These are phyloP conservation scores for Colletotrichum eleusines DNA, from an alignment of 2,329 filamentous ascomycete species.

Conservation along the genomic window DNA sequence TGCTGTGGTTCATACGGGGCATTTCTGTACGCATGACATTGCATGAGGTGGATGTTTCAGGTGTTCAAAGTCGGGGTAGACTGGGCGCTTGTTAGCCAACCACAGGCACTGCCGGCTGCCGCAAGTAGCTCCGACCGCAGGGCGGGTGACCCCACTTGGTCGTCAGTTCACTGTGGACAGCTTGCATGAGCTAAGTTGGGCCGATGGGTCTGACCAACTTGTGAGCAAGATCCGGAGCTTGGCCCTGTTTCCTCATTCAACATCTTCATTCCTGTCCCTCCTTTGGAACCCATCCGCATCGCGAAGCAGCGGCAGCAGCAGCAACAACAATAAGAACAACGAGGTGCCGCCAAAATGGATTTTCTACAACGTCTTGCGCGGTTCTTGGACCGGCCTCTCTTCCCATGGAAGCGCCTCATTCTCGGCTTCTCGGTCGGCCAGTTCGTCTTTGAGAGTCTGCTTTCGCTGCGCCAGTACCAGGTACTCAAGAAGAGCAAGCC, in stretches of 20 bases:
- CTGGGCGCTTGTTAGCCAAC: constrained; percentile 22
- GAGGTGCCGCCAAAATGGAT: constrained; percentile 34
- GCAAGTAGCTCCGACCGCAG: constrained; percentile 29
- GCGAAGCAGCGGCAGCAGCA: constrained; percentile 20
- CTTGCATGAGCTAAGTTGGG: constrained; percentile 31
- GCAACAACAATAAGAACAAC: too few relatives aligned
- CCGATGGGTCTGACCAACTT: constrained; percentile 7
- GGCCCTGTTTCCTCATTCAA: constrained; percentile 23
- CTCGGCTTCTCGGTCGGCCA: constrained; percentile 94
- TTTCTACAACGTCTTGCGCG: constrained; percentile 75
- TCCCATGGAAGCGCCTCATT: constrained; percentile 98
- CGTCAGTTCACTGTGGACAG: constrained; percentile 38
- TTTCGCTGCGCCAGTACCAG: constrained; percentile 90
- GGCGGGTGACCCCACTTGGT: constrained; percentile 28
- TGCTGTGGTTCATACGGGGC: not conserved
- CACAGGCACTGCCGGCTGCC: constrained; percentile 24
- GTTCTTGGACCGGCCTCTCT: constrained; percentile 89
- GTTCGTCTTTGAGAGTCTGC: constrained; percentile 89
- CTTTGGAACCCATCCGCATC: constrained; percentile 25
- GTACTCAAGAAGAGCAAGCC: constrained; percentile 83
- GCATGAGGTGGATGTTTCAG: constrained; percentile 31
- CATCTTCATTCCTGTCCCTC: constrained; percentile 36
- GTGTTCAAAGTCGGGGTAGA: constrained; percentile 16
- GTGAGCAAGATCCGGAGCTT: constrained; percentile 9
- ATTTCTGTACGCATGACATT: constrained; percentile 2